A percentile compares a stretch with the other conserved stretches of the same genome.
These are phyloP conservation scores for Rhodotorula kratochvilovae DNA, from an alignment of 768 basidiomycete species.

Conservation along the genomic window DNA sequence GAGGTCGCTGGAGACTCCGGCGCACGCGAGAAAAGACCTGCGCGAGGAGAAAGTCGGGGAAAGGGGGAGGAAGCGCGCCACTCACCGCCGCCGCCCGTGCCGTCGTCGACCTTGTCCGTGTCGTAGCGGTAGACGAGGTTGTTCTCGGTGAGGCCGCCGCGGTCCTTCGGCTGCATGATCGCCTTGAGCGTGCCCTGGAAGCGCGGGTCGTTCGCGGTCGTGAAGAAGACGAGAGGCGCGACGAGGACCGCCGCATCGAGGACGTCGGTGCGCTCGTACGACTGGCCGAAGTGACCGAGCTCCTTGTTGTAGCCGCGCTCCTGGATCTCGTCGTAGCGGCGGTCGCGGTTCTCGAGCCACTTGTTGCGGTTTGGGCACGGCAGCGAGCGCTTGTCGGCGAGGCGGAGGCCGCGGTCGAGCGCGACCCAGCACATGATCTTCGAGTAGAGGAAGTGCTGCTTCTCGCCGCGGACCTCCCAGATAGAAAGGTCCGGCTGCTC, in stretches of 20 bases:
- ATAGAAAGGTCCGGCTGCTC: slow-evolving; percentile 82
- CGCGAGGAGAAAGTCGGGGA: too few relatives aligned
- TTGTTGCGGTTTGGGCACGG: slow-evolving; percentile 55
- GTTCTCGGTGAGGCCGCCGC: slow-evolving; percentile 59
- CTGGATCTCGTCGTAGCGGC: slow-evolving; percentile 90
- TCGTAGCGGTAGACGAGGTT: slow-evolving; percentile 83
- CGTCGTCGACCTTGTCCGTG: slow-evolving; percentile 75
- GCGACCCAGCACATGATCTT: slow-evolving; percentile 65
- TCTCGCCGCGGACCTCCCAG: slow-evolving; percentile 68
- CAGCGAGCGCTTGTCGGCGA: slow-evolving; percentile 90
- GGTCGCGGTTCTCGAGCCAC: slow-evolving; percentile 74
- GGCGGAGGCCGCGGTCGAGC: slow-evolving; percentile 84
- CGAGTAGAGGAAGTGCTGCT: slow-evolving; percentile 46
- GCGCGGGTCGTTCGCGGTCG: slow-evolving; percentile 62
- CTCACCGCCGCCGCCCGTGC: slow-evolving; percentile 60
- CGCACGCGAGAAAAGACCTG: not conserved
- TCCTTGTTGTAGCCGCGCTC: slow-evolving; percentile 71
- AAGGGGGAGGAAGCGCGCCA: not conserved
- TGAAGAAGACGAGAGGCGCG: slow-evolving; percentile 89
- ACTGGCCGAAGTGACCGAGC: slow-evolving; percentile 54
- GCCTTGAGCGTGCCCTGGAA: slow-evolving; percentile 79
- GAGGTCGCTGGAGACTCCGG: too few relatives aligned
- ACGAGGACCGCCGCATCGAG: slow-evolving; percentile 84
- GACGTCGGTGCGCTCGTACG: slow-evolving; percentile 71
- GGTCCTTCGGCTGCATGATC: slow-evolving; percentile 79